Conservation (phyloP, 208 protist genomes). For the Trypanosoma rangeli region DNA sequence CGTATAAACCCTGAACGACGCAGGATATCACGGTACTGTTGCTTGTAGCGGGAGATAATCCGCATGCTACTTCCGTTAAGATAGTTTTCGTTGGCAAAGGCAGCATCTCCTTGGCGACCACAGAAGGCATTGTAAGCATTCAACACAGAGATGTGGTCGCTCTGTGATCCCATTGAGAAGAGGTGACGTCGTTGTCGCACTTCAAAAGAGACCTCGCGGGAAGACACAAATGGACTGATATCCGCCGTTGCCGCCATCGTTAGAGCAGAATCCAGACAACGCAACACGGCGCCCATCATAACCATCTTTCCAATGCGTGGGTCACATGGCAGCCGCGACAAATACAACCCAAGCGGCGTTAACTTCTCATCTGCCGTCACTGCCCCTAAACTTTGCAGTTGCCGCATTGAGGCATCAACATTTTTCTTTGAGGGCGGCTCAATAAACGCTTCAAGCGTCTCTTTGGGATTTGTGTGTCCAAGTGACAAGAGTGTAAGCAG, state of each 20-base stretch:
- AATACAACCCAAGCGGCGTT: constrained; percentile 86
- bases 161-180: constrained; percentile 64
- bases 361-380: constrained; percentile 52
- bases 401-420: constrained; percentile 60
- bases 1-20: constrained; percentile 52
- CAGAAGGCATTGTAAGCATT: constrained; percentile 88
- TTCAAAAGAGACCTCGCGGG: constrained; percentile 42
- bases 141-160: constrained; percentile 80
- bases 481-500: constrained; percentile 85
- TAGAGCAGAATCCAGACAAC: constrained; percentile 93
- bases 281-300: constrained; percentile 89
- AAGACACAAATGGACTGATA: constrained; percentile 64
- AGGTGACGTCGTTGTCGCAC: constrained; percentile 51
- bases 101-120: constrained; percentile 30
- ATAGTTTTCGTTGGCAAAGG: constrained; percentile 60
- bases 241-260: constrained; percentile 92
- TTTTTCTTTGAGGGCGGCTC: constrained; percentile 65
- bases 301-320: constrained; percentile 93
- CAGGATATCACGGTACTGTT: constrained; percentile 83
- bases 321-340: constrained; percentile 88
- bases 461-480: constrained; percentile 56
- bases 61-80: constrained; percentile 50
- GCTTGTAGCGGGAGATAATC: constrained; percentile 86
- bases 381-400: constrained; percentile 65
- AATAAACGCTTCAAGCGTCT: constrained; percentile 74